Evolutionary conservation across 1,284 basidiomycete genomes (phyloP).

Genomic region (Porogramme epimiltina): DNA sequence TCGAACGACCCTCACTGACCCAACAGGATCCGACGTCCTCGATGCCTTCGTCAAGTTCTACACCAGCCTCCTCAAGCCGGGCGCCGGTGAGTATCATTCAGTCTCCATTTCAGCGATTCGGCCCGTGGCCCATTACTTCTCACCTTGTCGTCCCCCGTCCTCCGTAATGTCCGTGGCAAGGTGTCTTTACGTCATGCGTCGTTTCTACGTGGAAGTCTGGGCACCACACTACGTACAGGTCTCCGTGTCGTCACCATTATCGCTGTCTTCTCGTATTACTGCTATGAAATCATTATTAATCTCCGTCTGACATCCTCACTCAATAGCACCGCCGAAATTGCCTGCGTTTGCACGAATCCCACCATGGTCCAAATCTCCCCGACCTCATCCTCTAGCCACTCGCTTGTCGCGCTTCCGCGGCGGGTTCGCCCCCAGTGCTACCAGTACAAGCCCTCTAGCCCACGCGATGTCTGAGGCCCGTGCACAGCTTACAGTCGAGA

Average conservation of each 20-base stretch:
- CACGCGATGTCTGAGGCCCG: slow-evolving; percentile 17
- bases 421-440: slow-evolving; percentile 12
- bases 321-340: slow-evolving; percentile 11
- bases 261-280: neutral
- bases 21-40: slow-evolving; percentile 8
- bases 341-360: slow-evolving; percentile 15
- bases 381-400: slow-evolving; percentile 10
- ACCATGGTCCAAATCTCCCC: slow-evolving; percentile 16
- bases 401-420: slow-evolving; percentile 21
- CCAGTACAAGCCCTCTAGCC: slow-evolving; percentile 7
- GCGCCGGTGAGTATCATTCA: slow-evolving; percentile 6
- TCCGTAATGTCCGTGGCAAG: no score
- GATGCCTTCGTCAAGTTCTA: slow-evolving; percentile 11
- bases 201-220: neutral
- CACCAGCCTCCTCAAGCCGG: slow-evolving; percentile 6
- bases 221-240: neutral
- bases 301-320: neutral
- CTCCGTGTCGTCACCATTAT: neutral
- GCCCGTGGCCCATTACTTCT: neutral
- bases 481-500: slow-evolving; percentile 21
- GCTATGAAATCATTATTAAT: neutral
- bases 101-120: neutral
- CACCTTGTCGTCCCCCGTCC: no score
- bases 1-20: neutral
- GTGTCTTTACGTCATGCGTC: no score